Evolutionary conservation across 2,329 filamentous ascomycete species (phyloP).

Genomic region (Fusarium buxicola): DNA sequence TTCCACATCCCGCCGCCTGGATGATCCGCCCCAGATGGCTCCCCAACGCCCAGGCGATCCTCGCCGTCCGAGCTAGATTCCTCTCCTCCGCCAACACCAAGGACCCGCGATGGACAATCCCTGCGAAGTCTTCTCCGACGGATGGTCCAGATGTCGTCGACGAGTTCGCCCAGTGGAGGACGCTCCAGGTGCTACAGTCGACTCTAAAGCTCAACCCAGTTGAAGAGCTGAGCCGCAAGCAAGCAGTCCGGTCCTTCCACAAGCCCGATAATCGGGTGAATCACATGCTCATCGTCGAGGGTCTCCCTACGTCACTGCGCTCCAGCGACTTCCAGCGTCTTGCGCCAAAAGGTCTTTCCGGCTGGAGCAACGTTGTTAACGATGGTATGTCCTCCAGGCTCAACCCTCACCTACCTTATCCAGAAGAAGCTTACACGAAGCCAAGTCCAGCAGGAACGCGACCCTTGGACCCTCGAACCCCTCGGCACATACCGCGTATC

Average conservation of each 20-base stretch:
- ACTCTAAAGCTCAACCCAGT: background rate
- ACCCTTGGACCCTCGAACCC: constrained; percentile 71
- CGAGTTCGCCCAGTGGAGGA: constrained; percentile 7
- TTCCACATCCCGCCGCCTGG: constrained; percentile 33
- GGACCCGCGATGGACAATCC: background rate
- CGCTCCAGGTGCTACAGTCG: background rate
- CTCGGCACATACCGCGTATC: constrained; percentile 75
- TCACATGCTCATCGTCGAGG: constrained; percentile 66
- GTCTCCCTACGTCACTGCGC: constrained; percentile 68
- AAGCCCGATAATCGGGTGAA: background rate
- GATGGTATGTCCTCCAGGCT: constrained; percentile 56
- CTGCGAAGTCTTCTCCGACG: background rate
- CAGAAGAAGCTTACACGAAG: constrained; percentile 19
- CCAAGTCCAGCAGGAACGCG: constrained; percentile 71
- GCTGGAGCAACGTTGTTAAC: constrained; percentile 73
- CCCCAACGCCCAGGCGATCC: constrained; percentile 38
- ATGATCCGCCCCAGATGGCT: constrained; percentile 50
- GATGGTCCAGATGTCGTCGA: background rate
- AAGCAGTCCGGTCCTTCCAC: background rate
- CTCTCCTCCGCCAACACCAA: background rate
- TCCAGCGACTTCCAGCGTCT: constrained; percentile 79
- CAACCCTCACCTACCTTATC: background rate
- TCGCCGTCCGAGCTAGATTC: constrained; percentile 25
- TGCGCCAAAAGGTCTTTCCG: constrained; percentile 72
- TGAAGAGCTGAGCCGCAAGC: background rate